Base-by-base conservation (phyloP, 257 asterid species). In the Echites panduratus region DNA sequence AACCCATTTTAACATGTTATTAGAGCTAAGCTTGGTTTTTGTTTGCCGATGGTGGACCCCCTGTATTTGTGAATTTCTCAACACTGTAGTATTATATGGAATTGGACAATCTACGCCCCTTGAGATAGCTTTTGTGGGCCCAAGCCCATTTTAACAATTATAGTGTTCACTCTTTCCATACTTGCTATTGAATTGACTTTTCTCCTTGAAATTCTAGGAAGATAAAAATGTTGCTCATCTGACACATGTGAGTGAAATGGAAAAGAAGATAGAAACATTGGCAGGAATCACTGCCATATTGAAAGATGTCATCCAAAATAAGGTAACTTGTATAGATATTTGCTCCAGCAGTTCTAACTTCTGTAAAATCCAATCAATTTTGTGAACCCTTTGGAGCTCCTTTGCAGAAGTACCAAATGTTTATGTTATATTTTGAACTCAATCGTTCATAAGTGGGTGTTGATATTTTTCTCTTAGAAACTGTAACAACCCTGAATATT, bases 151-250 rank as follows among this genome's bases (percentile, higher is more conserved):
- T n/a, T n/a, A n/a, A n/a, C n/a, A n/a, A n/a, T n/a, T n/a, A 11
- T 44, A 44, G 12, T 45, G 1, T 56, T 71, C 3, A 41, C 12
- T 22, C 9, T 8, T 19, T 2, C 24, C 57, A 43, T 17, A 64
- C 48, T 52, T 19, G 29, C 29, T 64, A 41, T 13, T 68, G 68
- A 71, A 76, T 75, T 83, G 78, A 77, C 65, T 19, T 49, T 68
- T 64, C 38, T 71, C 64, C 48, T 52, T 72, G 66, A 72, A 54
- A 73, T 80, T 70, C 69, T 82, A 93, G 97, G 98, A 93, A 84
- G 98, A 93, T 83, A 94, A 87, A 80, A 89, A 89, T 84, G 97
- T 94, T 61, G 96, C 97, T 58, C 97, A 94, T 82, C 84, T 94
- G 63, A 94, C 97, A 38, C 99, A 94, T 75, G 97, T 85, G 73